A percentile compares a stretch with the other conserved stretches of the same genome.
phyloP scores from a whole-genome alignment of 2,329 filamentous ascomycete species.

The Cryphonectria naterciae region DNA sequence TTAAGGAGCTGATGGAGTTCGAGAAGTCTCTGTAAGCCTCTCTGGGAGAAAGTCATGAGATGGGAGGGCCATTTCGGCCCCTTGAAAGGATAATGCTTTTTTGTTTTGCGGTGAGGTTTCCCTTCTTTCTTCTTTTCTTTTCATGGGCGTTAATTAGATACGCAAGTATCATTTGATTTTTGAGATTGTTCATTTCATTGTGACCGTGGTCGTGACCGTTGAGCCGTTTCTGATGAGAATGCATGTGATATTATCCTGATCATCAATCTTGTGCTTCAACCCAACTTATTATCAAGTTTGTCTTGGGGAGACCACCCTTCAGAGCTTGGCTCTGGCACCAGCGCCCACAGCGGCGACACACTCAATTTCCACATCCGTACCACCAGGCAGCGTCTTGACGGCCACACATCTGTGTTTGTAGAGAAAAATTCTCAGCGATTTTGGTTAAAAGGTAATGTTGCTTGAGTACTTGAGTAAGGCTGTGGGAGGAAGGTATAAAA shows the following conservation, averaged over 20 bases:
- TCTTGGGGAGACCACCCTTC: background rate
- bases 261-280: background rate
- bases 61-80: background rate
- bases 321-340: conserved; percentile 5
- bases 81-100: background rate
- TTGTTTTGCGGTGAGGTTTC: no score
- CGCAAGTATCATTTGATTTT: background rate
- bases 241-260: no score
- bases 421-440: background rate
- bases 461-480: background rate
- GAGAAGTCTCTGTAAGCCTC: conserved; percentile 19
- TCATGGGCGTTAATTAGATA: background rate
- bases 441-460: background rate
- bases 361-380: conserved; percentile 42
- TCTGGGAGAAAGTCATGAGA: background rate
- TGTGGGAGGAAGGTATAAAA: background rate
- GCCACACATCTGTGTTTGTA: conserved; percentile 38
- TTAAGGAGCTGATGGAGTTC: conserved; percentile 25
- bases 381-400: conserved; percentile 41
- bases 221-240: no score
- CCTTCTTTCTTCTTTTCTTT: background rate
- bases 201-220: no score
- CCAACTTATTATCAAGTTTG: background rate
- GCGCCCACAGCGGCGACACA: conserved; percentile 39
- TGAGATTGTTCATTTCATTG: no score